phyloP scores from a whole-genome alignment of 2,329 filamentous ascomycete genomes.

The Sporothrix dimorphospora region DNA sequence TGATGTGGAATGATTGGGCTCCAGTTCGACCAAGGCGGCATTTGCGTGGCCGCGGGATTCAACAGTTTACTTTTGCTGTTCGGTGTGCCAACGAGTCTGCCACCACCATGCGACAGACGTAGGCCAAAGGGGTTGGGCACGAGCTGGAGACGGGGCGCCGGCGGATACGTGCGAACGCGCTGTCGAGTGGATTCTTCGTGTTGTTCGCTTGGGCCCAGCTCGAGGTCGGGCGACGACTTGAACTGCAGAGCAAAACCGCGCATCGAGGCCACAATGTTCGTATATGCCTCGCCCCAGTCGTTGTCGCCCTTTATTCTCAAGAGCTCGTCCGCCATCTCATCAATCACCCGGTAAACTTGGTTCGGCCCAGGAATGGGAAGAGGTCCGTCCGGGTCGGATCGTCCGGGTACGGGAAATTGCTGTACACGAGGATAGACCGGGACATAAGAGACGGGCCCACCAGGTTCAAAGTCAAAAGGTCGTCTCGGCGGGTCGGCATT shows the following conservation, averaged over 20 bases:
- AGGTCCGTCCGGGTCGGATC: constrained; percentile 18
- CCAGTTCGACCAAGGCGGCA: constrained; percentile 19
- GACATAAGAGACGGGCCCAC: constrained; percentile 12
- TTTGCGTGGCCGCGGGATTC: constrained; percentile 17
- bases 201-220: constrained; percentile 2
- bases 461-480: constrained; percentile 14
- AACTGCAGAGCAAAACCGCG: constrained; percentile 19
- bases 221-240: constrained; percentile 17
- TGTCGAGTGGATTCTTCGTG: constrained; percentile 10
- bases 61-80: constrained; percentile 19
- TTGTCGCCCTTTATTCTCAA: constrained; percentile 16
- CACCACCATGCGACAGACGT: constrained; percentile 16
- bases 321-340: constrained; percentile 20
- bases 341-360: constrained; percentile 17
- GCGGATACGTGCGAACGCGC: constrained; percentile 15
- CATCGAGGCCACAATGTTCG: constrained; percentile 19
- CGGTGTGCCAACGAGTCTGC: constrained; percentile 6
- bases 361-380: constrained; percentile 11
- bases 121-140: constrained; percentile 18
- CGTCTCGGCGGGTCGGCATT: constrained; percentile 16
- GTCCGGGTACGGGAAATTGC: constrained; percentile 15
- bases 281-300: constrained; percentile 17
- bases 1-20: constrained; percentile 19
- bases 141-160: constrained; percentile 18
- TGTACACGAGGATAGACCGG: constrained; percentile 14